Evolutionary conservation across 345 rosid species (phyloP), one percentile per base, ranked within the genome.

Genomic region (Populus alba): DNA sequence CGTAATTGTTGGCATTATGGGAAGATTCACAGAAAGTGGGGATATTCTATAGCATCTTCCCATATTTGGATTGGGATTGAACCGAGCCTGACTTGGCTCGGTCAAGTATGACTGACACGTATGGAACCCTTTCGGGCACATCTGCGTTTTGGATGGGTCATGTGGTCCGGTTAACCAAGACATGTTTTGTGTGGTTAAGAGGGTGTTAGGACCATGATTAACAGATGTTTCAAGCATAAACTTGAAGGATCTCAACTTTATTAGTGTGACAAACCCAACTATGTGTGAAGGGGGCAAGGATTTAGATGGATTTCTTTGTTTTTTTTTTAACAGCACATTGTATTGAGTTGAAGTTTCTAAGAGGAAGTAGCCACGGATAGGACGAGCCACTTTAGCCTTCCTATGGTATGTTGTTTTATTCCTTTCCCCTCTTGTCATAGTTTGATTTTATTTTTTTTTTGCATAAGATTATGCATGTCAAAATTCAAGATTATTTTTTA

Each of bases 31-130:
- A 59, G 9, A 59, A 59, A 5, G 65, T 33, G 25, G 71, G 85
- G 0, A 88, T 83, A 86, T 88, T 78, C 89, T 53, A 2, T 68
- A 66, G 91, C 62, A 88, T 86, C 80, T 81, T 57, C 86, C 75
- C n/a, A 82, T 86, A 69, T 83, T 62, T 25, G 75, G 80, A 77
- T 61, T 12, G 65, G 75, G 51, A 27, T 15, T 31, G 70, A 61
- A 45, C 62, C 70, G 80, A 67, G 70, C 47, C 70, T 3, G 23
- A 20, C 7, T 67, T 15, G 2, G 16, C 39, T 66, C 69, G 39
- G 69, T 66, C 37, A 16, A 16, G 41, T 27, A 4, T 25, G 18
- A 15, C 20, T 31, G 69, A 1, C 69, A 67, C 47, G 45, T 67
- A 18, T 20, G 38, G 39, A 17, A 9, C 41, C 43, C 17, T 27